Evolutionary conservation across 345 rosid genomes (phyloP).

Genomic region (Lenwebbia sp.): DNA sequence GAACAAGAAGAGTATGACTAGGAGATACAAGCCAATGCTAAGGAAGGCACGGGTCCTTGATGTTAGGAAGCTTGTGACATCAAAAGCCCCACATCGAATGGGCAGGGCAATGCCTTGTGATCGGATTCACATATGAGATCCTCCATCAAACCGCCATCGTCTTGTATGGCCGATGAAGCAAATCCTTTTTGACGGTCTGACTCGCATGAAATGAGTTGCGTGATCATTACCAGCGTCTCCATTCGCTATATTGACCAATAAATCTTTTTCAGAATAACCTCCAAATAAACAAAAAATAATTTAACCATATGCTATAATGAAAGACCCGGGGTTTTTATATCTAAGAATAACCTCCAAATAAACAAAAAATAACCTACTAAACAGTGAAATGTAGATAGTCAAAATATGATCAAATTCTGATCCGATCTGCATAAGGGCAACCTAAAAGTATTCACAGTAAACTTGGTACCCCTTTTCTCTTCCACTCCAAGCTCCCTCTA

Average conservation of each 20-base stretch:
- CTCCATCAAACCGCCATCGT: not conserved
- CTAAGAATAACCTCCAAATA: not conserved
- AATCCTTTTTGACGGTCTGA: not conserved
- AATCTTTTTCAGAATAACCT: too few species aligned
- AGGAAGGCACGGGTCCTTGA: not conserved
- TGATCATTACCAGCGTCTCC: not conserved
- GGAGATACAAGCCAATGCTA: not conserved
- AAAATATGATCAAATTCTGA: not conserved
- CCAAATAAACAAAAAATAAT: too few species aligned
- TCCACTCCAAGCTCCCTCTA: too few species aligned
- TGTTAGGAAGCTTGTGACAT: not conserved
- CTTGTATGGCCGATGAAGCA: not conserved
- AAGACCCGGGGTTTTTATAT: not conserved
- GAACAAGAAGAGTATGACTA: not conserved
- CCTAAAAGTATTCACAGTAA: not conserved
- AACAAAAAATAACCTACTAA: not conserved
- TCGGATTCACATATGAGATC: not conserved
- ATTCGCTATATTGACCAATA: not conserved
- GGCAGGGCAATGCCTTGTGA: not conserved
- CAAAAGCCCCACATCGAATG: not conserved
- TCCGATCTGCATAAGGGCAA: not conserved
- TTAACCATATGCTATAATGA: not conserved
- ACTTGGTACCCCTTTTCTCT: not conserved
- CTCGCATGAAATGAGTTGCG: not conserved
- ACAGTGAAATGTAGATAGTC: too few species aligned